These are phyloP conservation scores for Fomitopsis pinicola DNA, from an alignment of 1,284 basidiomycete species.

Conservation along the genomic window DNA sequence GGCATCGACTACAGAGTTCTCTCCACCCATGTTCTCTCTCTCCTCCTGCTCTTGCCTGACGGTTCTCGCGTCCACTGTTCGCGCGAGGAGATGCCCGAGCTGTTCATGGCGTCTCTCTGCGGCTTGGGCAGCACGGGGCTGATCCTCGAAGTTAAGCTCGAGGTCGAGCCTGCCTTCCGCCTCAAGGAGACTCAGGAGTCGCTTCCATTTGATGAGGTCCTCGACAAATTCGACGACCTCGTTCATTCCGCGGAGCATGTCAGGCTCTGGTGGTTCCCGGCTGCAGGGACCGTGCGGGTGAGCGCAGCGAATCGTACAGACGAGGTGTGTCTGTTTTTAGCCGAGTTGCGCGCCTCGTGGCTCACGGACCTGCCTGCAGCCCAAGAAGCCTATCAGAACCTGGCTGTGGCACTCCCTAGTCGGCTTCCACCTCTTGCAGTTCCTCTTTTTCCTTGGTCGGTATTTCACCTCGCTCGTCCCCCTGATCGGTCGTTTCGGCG, in stretches of 20 bases:
- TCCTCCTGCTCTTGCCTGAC: constrained; percentile 74
- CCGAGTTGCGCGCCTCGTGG: neutral
- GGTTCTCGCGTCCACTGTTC: constrained; percentile 70
- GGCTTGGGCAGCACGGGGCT: constrained; percentile 93
- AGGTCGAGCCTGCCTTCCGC: constrained; percentile 81
- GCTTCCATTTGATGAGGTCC: constrained; percentile 61
- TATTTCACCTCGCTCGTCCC: constrained; percentile 52
- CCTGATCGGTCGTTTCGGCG: constrained; percentile 50
- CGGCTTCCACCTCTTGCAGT: constrained; percentile 75
- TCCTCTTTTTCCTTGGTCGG: constrained; percentile 72
- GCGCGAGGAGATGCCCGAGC: constrained; percentile 57
- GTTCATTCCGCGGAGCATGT: constrained; percentile 77
- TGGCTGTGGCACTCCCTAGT: constrained; percentile 71
- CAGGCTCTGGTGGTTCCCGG: constrained; percentile 95
- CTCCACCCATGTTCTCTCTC: constrained; percentile 75
- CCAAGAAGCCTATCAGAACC: constrained; percentile 44
- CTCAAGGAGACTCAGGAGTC: constrained; percentile 76
- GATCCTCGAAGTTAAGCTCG: constrained; percentile 75
- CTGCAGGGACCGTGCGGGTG: constrained; percentile 70
- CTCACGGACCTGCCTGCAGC: constrained; percentile 27
- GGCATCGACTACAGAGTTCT: constrained; percentile 82
- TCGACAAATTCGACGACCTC: constrained; percentile 52
- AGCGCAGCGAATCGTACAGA: constrained; percentile 73
- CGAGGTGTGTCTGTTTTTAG: constrained; percentile 50
- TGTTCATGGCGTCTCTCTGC: constrained; percentile 92